Percentiles rank a stretch among this genome's conserved stretches.
phyloP scores from a whole-genome alignment of 1,139 yeast species.

The Hyphopichia burtonii region DNA sequence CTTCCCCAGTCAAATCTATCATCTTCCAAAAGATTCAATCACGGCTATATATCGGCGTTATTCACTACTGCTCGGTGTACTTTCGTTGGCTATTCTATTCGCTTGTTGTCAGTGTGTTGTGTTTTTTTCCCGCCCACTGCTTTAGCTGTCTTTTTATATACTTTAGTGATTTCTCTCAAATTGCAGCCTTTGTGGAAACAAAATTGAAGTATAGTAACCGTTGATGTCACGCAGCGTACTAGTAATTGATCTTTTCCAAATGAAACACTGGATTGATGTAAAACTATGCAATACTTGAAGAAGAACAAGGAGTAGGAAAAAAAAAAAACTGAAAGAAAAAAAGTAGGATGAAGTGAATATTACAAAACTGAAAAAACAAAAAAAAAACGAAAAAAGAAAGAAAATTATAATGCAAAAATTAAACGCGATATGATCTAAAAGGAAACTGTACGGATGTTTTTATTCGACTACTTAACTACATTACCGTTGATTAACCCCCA shows the following conservation, averaged over 20 bases:
- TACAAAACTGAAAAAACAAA: not conserved
- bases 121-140: not conserved
- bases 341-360: not conserved
- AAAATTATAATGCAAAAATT: not conserved
- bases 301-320: not conserved
- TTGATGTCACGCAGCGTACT: too few relatives aligned
- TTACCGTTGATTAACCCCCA: constrained; percentile 52
- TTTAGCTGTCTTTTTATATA: not conserved
- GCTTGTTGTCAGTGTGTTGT: not conserved
- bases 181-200: not conserved
- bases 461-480: constrained; percentile 15
- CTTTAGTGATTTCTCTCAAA: not conserved
- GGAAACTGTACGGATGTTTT: not conserved
- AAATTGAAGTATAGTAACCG: not conserved
- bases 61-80: too few relatives aligned
- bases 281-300: too few relatives aligned
- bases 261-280: too few relatives aligned
- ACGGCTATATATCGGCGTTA: too few relatives aligned
- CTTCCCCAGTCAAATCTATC: not conserved
- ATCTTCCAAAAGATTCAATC: too few relatives aligned
- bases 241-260: too few relatives aligned
- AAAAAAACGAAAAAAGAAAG: not conserved
- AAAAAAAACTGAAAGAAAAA: not conserved
- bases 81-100: too few relatives aligned
- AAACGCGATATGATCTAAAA: not conserved